A percentile compares a stretch with the other conserved stretches of the same genome.
phyloP scores from a whole-genome alignment of 1,284 basidiomycete genomes.

The Athelia psychrophila region DNA sequence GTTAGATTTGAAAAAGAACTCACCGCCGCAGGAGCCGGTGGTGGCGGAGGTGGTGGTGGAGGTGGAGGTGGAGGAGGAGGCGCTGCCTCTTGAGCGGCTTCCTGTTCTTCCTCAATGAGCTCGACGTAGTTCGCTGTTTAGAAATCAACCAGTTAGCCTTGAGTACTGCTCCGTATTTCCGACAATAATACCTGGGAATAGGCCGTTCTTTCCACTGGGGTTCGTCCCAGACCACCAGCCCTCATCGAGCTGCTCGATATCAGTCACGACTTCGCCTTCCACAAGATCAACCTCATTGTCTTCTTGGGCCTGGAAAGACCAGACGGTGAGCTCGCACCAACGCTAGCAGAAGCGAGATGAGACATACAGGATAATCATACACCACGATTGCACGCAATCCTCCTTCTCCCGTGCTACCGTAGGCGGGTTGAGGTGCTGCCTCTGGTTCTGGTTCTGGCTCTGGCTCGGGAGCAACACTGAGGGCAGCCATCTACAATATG shows the following conservation, averaged over 20 bases:
- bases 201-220: conserved; percentile 33
- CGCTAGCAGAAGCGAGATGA: not conserved
- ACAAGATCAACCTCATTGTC: conserved; percentile 81
- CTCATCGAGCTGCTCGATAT: conserved; percentile 70
- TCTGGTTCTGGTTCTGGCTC: conserved; percentile 42
- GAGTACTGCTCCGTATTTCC: not conserved
- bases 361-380: conserved; percentile 73
- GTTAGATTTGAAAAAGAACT: conserved; percentile 12
- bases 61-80: conserved; percentile 42
- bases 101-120: conserved; percentile 75
- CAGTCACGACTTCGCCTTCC: conserved; percentile 81
- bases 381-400: conserved; percentile 63
- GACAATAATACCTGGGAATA: conserved; percentile 18
- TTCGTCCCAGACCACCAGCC: conserved; percentile 51
- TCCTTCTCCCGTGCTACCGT: conserved; percentile 32
- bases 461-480: conserved; percentile 32
- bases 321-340: not conserved
- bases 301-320: conserved; percentile 55
- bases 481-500: conserved; percentile 30
- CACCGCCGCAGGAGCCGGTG: conserved; percentile 28
- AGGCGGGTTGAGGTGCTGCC: conserved; percentile 33
- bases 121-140: conserved; percentile 26
- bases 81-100: conserved; percentile 57
- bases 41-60: conserved; percentile 32
- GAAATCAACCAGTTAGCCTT: not conserved